Evolutionary conservation across 148 eudicot species (phyloP).

Genomic region (Simmondsia chinensis): DNA sequence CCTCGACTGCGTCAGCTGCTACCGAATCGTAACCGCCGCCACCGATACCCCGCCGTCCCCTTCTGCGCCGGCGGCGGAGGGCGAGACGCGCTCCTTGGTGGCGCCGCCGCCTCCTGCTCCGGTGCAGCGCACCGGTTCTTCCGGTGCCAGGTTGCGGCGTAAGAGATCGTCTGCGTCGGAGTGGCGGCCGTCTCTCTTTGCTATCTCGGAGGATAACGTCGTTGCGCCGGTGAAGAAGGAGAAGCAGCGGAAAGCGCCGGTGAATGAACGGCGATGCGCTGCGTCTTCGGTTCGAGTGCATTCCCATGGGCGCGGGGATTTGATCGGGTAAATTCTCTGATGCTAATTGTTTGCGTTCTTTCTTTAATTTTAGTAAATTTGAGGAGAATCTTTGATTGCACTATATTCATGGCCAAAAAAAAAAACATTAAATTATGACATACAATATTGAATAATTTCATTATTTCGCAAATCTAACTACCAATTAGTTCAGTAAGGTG

Average conservation of each 20-base stretch:
- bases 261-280: conserved; percentile 21
- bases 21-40: no score
- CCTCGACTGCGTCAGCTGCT: conserved; percentile 29
- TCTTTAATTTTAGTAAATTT: no score
- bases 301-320: conserved; percentile 1
- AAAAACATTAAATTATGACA: no score
- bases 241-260: conserved; percentile 2
- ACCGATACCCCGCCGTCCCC: neutral
- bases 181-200: conserved; percentile 30
- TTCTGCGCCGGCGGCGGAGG: conserved; percentile 3
- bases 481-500: no score
- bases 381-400: no score
- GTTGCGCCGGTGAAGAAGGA: conserved; percentile 5
- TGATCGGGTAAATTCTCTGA: conserved; percentile 3
- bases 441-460: no score
- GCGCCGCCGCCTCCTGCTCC: conserved; percentile 1
- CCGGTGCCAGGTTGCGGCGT: neutral
- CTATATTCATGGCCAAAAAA: no score
- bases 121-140: neutral
- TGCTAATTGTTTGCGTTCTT: no score
- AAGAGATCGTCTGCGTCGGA: conserved; percentile 12
- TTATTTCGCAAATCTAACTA: no score
- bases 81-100: conserved; percentile 21
- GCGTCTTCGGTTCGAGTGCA: conserved; percentile 9
- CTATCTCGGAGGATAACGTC: conserved; percentile 24